Base-by-base conservation (phyloP, 352 stramenopile genomes). In the Pilasporangium apinafurcum region DNA sequence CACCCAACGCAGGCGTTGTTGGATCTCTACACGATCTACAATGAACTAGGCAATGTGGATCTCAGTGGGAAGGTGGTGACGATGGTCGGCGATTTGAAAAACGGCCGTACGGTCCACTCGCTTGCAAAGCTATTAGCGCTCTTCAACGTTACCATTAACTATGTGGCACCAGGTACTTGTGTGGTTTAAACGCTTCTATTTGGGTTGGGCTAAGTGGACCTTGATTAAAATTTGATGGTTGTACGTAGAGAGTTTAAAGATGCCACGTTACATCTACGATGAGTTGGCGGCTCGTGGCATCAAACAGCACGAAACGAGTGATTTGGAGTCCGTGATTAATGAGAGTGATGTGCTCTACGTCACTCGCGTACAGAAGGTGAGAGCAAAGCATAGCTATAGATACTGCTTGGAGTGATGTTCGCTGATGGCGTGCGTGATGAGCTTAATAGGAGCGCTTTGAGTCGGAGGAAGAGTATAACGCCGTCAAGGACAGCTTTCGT, bases 1-100 rank as follows among this genome's bases (percentile, higher is more conserved):
- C 97, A 99, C 81, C 97, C 97, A 20, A 99, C 96, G 10, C 97
- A 99, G 59, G 96, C 96, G 26, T 71, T 99, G 39, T 83, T 99
- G 59, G 97, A 99, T 66, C 54, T 98, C 21, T 99, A 98, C 71
- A 99, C 95, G 27, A 97, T 99, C 51, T 86, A 89, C 51, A 87
- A 82, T 47, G 85, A 97, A 65, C 64, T 96, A 14, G 75, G 74
- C 20, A 37, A 49, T 32, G 47, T 82, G 9, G 62, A 71, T 26
- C 53, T 94, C 13, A 55, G 75, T 36, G 74, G 77, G 39, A 96
- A 97, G 53, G 86, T 93, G 27, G 76, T 99, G 26, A 97, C 96
- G 9, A 89, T 99, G 71, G 79, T 99, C 16, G 96, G 97, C 24
- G 97, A 99, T 72, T 85, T 99, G 27, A 99, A 99, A 76, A 93